phyloP scores from a whole-genome alignment of 1,139 yeast genomes.

The Hyphopichia khmerensis region DNA sequence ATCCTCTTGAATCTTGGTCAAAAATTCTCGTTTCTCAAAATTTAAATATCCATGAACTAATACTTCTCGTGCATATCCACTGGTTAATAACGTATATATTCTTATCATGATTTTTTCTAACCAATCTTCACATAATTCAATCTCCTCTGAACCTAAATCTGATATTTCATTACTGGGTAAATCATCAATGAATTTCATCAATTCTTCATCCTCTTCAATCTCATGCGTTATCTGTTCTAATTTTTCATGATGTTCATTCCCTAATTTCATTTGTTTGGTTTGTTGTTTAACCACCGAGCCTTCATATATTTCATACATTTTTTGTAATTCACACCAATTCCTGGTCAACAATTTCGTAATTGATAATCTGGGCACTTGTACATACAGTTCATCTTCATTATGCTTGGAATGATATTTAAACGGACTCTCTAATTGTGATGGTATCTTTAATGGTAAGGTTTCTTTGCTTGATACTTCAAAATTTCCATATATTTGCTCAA shows the following conservation, averaged over 20 bases:
- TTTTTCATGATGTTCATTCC: constrained; percentile 38
- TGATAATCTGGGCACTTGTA: constrained; percentile 34
- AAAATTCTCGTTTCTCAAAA: constrained; percentile 21
- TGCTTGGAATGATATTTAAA: constrained; percentile 22
- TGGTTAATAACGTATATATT: constrained; percentile 35
- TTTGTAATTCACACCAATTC: constrained; percentile 54
- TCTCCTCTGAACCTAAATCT: constrained; percentile 12
- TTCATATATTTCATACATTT: constrained; percentile 43
- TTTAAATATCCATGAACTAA: constrained; percentile 54
- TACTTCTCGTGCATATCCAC: constrained; percentile 61
- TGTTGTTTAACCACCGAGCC: constrained; percentile 18
- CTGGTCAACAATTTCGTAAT: constrained; percentile 48
- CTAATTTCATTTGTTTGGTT: constrained; percentile 35
- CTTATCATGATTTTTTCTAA: constrained; percentile 29
- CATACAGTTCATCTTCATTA: constrained; percentile 26
- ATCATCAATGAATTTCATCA: constrained; percentile 9
- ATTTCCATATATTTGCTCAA: constrained; percentile 14
- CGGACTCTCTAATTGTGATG: constrained; percentile 14
- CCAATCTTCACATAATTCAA: constrained; percentile 33
- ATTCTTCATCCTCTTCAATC: constrained; percentile 18
- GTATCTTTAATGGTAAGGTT: constrained; percentile 12
- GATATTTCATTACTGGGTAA: neutral
- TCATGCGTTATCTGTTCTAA: constrained; percentile 45
- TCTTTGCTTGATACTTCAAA: constrained; percentile 26
- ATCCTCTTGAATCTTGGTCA: constrained; percentile 10